Evolutionary conservation across 306 rosid species (phyloP).

Genomic region (Luffa aegyptiaca): DNA sequence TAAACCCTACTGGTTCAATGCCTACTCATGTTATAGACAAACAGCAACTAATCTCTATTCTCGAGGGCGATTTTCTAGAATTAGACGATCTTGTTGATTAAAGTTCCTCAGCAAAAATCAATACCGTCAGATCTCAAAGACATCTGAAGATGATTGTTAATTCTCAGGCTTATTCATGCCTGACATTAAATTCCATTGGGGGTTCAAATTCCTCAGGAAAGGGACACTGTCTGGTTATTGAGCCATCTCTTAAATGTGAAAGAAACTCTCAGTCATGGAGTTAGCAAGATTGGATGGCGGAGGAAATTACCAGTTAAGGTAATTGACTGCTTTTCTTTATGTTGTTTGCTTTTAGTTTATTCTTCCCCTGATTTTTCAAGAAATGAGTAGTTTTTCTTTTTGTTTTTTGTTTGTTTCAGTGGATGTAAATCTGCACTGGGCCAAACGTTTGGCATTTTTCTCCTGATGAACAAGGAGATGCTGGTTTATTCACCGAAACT

Average conservation of each 20-base stretch:
- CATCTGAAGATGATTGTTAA: conserved; percentile 16
- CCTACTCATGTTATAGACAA: conserved; percentile 16
- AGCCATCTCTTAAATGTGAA: conserved; percentile 14
- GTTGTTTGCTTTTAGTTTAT: conserved; percentile 4
- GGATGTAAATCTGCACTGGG: conserved; percentile 33
- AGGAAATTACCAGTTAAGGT: conserved; percentile 32
- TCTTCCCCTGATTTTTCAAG: conserved; percentile 12
- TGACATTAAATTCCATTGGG: conserved; percentile 19
- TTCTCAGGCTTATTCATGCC: conserved; percentile 16
- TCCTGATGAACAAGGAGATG: conserved; percentile 12
- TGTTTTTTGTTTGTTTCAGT: conserved; percentile 24
- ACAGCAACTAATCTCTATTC: conserved; percentile 19
- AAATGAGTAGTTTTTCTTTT: conserved; percentile 14
- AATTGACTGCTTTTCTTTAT: conserved; percentile 13
- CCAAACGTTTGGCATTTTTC: conserved; percentile 25
- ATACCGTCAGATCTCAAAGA: conserved; percentile 4
- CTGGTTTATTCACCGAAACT: background rate
- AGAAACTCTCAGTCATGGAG: conserved; percentile 14
- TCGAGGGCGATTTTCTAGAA: conserved; percentile 53
- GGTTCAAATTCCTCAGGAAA: conserved; percentile 20
- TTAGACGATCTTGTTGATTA: conserved; percentile 44
- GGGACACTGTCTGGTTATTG: conserved; percentile 18
- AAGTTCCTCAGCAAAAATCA: conserved; percentile 1
- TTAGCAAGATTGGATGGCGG: conserved; percentile 23
- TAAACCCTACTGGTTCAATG: conserved; percentile 11